phyloP scores from a whole-genome alignment of 1,139 yeast genomes.

The Scheffersomyces segobiensis region DNA sequence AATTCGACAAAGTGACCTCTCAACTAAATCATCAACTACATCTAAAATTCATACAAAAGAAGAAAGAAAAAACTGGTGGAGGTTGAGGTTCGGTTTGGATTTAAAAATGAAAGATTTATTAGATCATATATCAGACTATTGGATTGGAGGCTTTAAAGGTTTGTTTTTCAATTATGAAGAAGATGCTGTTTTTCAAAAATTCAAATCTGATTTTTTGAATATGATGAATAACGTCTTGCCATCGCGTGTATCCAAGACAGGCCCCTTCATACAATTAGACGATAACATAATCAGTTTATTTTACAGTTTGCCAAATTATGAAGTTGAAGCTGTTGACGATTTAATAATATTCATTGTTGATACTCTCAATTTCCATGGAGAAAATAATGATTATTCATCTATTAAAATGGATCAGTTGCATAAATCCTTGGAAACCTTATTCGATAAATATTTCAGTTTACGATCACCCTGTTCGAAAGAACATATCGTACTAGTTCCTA shows the following conservation, averaged over 20 bases:
- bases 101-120: conserved; percentile 53
- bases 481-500: conserved; percentile 71
- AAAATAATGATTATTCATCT: conserved; percentile 62
- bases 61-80: conserved; percentile 80
- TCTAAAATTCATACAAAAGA: conserved; percentile 54
- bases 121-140: conserved; percentile 56
- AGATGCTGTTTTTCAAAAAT: conserved; percentile 31
- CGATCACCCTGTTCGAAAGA: conserved; percentile 15
- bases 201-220: conserved; percentile 33
- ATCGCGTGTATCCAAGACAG: conserved; percentile 25
- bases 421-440: conserved; percentile 18
- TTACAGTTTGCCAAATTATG: conserved; percentile 39
- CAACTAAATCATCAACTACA: conserved; percentile 58
- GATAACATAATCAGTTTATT: conserved; percentile 54
- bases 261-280: conserved; percentile 39
- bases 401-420: conserved; percentile 57
- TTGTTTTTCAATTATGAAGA: conserved; percentile 45
- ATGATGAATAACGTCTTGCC: conserved; percentile 36
- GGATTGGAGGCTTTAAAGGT: conserved; percentile 84
- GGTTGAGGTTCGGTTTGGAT: conserved; percentile 63
- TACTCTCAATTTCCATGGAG: conserved; percentile 61
- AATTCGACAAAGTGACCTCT: conserved; percentile 58
- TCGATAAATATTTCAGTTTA: conserved; percentile 42
- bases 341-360: conserved; percentile 64
- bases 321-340: conserved; percentile 54